Base-by-base conservation (phyloP, 1,284 basidiomycete species). In the Laetiporus sulphureus region DNA sequence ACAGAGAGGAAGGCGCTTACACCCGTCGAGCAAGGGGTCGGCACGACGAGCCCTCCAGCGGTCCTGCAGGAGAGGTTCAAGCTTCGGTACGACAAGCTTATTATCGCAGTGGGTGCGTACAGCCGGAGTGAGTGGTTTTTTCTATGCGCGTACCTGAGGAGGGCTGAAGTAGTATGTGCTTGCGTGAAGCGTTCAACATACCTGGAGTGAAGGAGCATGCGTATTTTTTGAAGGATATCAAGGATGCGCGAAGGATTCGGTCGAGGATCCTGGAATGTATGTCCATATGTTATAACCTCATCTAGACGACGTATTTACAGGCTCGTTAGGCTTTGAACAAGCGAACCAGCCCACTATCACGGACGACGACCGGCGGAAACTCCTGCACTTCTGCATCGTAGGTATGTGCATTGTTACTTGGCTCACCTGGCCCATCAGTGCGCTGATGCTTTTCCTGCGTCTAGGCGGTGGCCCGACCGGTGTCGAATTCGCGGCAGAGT, bases 41-140 rank as follows among this genome's bases (percentile, higher is more conserved):
- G n/a, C n/a, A n/a, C n/a, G n/a, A n/a, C n/a, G n/a, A n/a, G n/a
- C n/a, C n/a, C n/a, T n/a, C n/a, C n/a, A n/a, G n/a, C n/a, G n/a
- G n/a, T n/a, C n/a, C n/a, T n/a, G n/a, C n/a, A n/a, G n/a, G n/a
- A n/a, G n/a, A n/a, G 55, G 64, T 91, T 45, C 62, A 62, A 38
- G 34, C 40, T 60, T 13, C 45, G 48, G 13, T 91, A 85, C 55
- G 90, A 94, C 63, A 88, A 86, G 59, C 72, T 95, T 5, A 77
- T 94, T 34, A 79, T 94, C 40, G 79, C 86, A 2, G 87, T 91
- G 1, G 91, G 91, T 1, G 80, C 83, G 39, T 92, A 93, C 61
- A 80, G 77, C 1, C 88, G 91, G 54, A 92, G 82, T 80, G 73
- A 55, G 3, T 62, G 61, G 2, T 57, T 15, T 27, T n/a, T 7